Base-by-base conservation (phyloP, 129 eudicot genomes). In the Artemisia argyi region DNA sequence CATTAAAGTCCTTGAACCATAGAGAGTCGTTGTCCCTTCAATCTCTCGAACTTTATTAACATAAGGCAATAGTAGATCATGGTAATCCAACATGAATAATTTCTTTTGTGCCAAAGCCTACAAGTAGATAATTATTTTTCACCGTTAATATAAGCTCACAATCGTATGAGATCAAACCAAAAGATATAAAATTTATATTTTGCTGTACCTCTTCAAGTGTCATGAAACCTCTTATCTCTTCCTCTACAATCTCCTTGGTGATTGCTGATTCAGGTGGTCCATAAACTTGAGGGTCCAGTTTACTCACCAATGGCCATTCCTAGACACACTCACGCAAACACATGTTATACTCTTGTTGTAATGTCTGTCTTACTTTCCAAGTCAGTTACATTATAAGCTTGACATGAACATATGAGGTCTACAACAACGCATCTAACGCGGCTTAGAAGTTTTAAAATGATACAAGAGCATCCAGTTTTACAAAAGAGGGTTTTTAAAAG, bases 251-350 rank as follows among this genome's bases (percentile, higher is more conserved):
- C 76, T 91, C 92, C 66, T 61, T 82, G 3, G 97, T 91, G 60
- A 91, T 84, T 35, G 82, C 88, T 20, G 92, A 88, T 80, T 88
- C 92, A 0, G 88, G 78, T 56, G 96, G 90, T 4, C 97, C 97
- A 52, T 88, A 91, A 19, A 80, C 66, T 18, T 78, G 49, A 7
- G 93, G 89, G 62, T 88, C 92, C 7, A 91, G 74, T 32, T 75
- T 81, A 63, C 97, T 91, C 82, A 75, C 79, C 79, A 91, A 11
- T 24, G 97, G 96, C 97, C 96, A 91, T 76, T 91, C 92, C 96
- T 90, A 77, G 1, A 58, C 12, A 62, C 20, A 39, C 46, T 39
- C 46, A 7, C 46, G 2, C 46, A 39, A 39, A 39, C 46, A 39
- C 10, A 39, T 39, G 11, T 39, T 39, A 39, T 39, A 39, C 7